Conservation (phyloP, 2,329 filamentous ascomycete species). For the Xylariomycetidae sp. region DNA sequence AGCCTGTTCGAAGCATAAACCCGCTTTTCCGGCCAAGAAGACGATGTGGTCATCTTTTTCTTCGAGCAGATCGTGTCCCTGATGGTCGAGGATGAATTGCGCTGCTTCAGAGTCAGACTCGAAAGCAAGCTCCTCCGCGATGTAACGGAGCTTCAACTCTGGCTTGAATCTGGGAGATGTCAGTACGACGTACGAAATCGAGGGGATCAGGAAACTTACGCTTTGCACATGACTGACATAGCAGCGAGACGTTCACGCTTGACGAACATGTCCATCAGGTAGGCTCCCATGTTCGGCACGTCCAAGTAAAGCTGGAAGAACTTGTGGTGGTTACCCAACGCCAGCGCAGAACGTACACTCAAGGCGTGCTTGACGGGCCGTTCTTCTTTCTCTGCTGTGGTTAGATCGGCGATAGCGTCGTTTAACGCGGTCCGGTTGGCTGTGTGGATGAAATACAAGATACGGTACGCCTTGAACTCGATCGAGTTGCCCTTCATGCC, state of each 20-base stretch:
- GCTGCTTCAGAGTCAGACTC: constrained; percentile 86
- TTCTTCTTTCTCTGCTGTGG: constrained; percentile 87
- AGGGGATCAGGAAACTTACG: constrained; percentile 56
- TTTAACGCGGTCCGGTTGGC: constrained; percentile 98
- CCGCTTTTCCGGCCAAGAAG: constrained; percentile 69
- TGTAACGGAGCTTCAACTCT: constrained; percentile 79
- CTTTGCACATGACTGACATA: constrained; percentile 86
- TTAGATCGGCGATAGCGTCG: constrained; percentile 98
- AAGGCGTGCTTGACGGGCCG: constrained; percentile 83
- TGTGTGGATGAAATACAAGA: constrained; percentile 98
- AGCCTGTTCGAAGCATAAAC: constrained; percentile 65
- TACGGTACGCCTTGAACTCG: constrained; percentile 99
- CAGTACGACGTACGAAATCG: constrained; percentile 32
- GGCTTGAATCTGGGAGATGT: constrained; percentile 74
- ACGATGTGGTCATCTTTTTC: constrained; percentile 68
- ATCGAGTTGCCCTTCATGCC: constrained; percentile 82
- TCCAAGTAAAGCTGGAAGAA: constrained; percentile 96
- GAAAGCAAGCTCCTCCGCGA: constrained; percentile 94
- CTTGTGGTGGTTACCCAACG: constrained; percentile 91
- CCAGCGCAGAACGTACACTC: constrained; percentile 82
- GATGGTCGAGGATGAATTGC: constrained; percentile 80
- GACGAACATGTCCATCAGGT: constrained; percentile 99
- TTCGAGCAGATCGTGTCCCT: constrained; percentile 68
- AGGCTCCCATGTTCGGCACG: constrained; percentile 93
- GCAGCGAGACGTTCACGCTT: constrained; percentile 86